Base-by-base conservation (phyloP, 768 basidiomycete genomes). In the Serendipita sp. region DNA sequence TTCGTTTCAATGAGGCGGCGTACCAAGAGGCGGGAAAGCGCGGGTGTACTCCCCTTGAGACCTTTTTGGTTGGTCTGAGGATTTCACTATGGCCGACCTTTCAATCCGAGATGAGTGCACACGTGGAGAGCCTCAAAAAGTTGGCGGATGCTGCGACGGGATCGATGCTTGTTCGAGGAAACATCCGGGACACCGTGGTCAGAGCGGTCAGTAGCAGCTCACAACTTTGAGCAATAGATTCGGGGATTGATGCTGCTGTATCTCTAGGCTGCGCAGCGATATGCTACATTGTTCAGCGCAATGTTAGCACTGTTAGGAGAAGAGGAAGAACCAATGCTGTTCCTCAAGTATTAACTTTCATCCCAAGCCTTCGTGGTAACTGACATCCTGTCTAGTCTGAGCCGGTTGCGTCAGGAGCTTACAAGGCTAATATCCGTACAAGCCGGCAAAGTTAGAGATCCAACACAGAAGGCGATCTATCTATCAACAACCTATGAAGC, bases 241-340 rank as follows among this genome's bases (percentile, higher is more conserved):
- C 28, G 66, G 72, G 45, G 65, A 66, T 46, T 38, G 47, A 45
- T 30, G 48, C 35, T 11, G 63, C 54, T 16, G 24, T 10, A 45
- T 38, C 37, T 81, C 45, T 68, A 80, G 88, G 82, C 93, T 13
- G 89, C 87, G 72, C 80, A 78, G 60, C 83, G 85, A 65, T 99
- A 98, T 73, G 79, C 86, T 13, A 77, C 77, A 15, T 72, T 96
- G 70, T 98, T 98, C 78, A 86, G 84, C 66, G 84, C 87, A 1
- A 84, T 93, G 67, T 83, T 94, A 24, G 81, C 83, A 34, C 75
- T 99, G 68, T 90, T 89, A 2, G 81, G 81, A 45, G 86, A 89
- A 66, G 86, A 84, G 46, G 92, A 96, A 68, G 94, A 96, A 72
- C 90, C 90, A 7, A 96, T 97, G 93, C 88, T 98, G 54, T 96